Percentiles rank a stretch among this genome's conserved stretches.
phyloP scores from a whole-genome alignment of 306 rosid species.

The Sicyos baderoa region DNA sequence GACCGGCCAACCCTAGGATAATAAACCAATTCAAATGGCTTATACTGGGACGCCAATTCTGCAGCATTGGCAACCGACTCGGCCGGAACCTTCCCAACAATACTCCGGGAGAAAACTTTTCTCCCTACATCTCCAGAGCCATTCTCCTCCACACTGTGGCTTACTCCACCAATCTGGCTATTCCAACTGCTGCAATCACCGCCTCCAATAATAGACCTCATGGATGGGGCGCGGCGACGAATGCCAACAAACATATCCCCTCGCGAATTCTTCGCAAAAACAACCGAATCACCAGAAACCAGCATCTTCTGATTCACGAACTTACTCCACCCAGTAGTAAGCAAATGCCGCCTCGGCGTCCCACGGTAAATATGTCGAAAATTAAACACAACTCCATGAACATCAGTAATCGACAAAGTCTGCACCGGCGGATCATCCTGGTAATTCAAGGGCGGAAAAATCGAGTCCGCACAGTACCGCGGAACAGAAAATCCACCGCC shows the following conservation, averaged over 20 bases:
- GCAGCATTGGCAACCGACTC: conserved; percentile 41
- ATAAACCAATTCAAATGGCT: conserved; percentile 59
- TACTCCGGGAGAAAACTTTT: conserved; percentile 29
- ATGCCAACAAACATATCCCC: conserved; percentile 45
- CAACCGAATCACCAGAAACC: conserved; percentile 60
- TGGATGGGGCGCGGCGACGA: conserved; percentile 33
- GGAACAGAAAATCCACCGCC: conserved; percentile 86
- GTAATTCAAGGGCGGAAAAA: conserved; percentile 55
- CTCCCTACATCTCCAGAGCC: conserved; percentile 14
- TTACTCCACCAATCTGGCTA: conserved; percentile 21
- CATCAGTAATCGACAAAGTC: conserved; percentile 41
- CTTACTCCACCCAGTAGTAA: conserved; percentile 82
- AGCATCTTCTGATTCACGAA: conserved; percentile 64
- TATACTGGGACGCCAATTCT: conserved; percentile 41
- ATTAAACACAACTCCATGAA: conserved; percentile 51
- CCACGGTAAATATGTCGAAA: conserved; percentile 73
- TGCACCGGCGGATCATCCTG: conserved; percentile 56
- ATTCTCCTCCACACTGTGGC: conserved; percentile 22
- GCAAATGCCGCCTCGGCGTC: conserved; percentile 66
- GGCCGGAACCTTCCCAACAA: conserved; percentile 34
- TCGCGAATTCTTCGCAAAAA: conserved; percentile 39
- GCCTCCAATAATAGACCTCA: conserved; percentile 1
- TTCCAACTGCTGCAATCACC: conserved; percentile 23
- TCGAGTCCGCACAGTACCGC: conserved; percentile 55
- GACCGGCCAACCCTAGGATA: conserved; percentile 57